These are phyloP conservation scores for Alternaria angustiovoidea DNA, from an alignment of 2,329 filamentous ascomycete species.

Conservation along the genomic window DNA sequence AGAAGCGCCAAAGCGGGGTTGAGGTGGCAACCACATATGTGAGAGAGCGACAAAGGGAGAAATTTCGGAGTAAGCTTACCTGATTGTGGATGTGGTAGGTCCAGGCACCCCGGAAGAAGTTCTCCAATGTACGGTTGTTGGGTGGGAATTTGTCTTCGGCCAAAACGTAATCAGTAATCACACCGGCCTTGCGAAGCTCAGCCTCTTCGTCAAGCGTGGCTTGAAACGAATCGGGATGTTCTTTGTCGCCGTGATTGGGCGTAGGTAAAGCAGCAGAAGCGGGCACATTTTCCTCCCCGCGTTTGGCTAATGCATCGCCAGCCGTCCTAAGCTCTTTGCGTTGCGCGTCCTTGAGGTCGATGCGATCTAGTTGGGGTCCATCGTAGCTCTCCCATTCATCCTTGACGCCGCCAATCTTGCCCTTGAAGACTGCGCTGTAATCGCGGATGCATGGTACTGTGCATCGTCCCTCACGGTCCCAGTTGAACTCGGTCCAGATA, in stretches of 20 bases:
- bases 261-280: conserved; percentile 40
- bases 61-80: conserved; percentile 46
- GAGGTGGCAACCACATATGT: neutral
- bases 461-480: conserved; percentile 61
- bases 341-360: conserved; percentile 41
- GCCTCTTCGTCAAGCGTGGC: conserved; percentile 52
- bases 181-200: conserved; percentile 52
- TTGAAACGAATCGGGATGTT: conserved; percentile 51
- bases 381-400: conserved; percentile 64
- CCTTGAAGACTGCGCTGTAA: conserved; percentile 62
- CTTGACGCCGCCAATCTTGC: conserved; percentile 54
- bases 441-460: conserved; percentile 64
- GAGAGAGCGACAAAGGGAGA: neutral
- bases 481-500: conserved; percentile 66
- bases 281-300: conserved; percentile 34
- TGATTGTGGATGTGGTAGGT: conserved; percentile 67
- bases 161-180: conserved; percentile 56
- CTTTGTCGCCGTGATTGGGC: conserved; percentile 29
- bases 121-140: conserved; percentile 64
- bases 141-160: conserved; percentile 62
- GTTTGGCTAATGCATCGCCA: conserved; percentile 19
- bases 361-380: conserved; percentile 52
- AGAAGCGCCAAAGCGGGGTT: conserved; percentile 5
- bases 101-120: conserved; percentile 65
- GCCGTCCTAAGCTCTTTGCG: conserved; percentile 36